These are phyloP conservation scores for Bipolaris oryzae DNA, from an alignment of 2,329 filamentous ascomycete species.

Conservation along the genomic window DNA sequence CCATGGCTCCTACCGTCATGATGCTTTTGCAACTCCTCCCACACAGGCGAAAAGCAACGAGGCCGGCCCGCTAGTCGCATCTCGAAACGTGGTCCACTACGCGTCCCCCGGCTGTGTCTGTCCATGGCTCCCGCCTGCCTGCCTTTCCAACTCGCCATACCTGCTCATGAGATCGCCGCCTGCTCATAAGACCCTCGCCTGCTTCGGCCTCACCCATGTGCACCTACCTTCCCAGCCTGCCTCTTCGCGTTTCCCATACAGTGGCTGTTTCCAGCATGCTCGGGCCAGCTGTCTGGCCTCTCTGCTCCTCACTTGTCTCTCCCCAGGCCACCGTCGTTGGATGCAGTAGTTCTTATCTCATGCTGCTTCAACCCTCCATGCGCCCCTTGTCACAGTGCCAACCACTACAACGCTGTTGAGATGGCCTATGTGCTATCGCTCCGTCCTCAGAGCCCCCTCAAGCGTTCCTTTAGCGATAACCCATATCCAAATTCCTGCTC, in stretches of 20 bases:
- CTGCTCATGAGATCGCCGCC: constrained; percentile 11
- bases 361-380: constrained; percentile 33
- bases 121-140: constrained; percentile 16
- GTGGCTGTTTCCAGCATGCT: constrained; percentile 18
- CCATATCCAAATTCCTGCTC: constrained; percentile 46
- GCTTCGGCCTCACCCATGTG: constrained; percentile 18
- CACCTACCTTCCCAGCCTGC: constrained; percentile 27
- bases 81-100: constrained; percentile 9
- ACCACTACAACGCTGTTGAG: constrained; percentile 18
- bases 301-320: constrained; percentile 30
- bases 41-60: constrained; percentile 11
- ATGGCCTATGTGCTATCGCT: constrained; percentile 52
- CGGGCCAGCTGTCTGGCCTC: constrained; percentile 13
- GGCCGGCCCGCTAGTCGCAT: constrained; percentile 10
- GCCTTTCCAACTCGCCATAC: constrained; percentile 29
- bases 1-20: constrained; percentile 14
- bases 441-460: constrained; percentile 48
- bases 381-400: constrained; percentile 31
- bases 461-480: constrained; percentile 51
- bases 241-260: constrained; percentile 22
- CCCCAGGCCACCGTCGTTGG: constrained; percentile 37
- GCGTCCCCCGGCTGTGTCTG: constrained; percentile 2
- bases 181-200: constrained; percentile 10
- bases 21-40: constrained; percentile 17
- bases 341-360: constrained; percentile 49